A percentile compares a stretch with the other conserved stretches of the same genome.
Evolutionary conservation across 768 basidiomycete species (phyloP).

Genomic region (Kwoniella sp.): DNA sequence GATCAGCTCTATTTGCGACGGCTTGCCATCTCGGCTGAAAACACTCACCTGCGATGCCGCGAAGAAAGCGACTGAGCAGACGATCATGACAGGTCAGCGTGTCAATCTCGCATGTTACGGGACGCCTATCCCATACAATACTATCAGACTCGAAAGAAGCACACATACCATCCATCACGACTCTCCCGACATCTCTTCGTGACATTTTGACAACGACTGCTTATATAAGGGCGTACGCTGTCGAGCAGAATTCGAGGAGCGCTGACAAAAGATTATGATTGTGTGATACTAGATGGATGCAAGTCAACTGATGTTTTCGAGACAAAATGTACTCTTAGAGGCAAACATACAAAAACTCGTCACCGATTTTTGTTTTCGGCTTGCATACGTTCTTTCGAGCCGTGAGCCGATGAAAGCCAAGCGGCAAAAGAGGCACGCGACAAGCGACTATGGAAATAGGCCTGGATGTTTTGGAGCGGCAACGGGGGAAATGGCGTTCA

Average conservation of each 20-base stretch:
- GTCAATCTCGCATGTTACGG: too few relatives aligned
- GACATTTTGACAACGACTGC: constrained; percentile 46
- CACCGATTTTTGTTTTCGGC: constrained; percentile 8
- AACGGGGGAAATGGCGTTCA: too few relatives aligned
- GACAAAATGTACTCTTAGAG: too few relatives aligned
- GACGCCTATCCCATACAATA: too few relatives aligned
- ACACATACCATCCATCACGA: constrained; percentile 53
- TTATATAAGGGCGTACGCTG: too few relatives aligned
- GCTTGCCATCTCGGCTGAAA: not conserved
- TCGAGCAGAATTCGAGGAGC: too few relatives aligned
- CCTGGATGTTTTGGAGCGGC: not conserved
- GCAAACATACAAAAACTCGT: not conserved
- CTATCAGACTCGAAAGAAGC: too few relatives aligned
- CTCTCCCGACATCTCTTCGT: constrained; percentile 48
- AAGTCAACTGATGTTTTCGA: too few relatives aligned
- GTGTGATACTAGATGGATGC: too few relatives aligned
- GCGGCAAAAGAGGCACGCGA: not conserved
- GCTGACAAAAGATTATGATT: too few relatives aligned
- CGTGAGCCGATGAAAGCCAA: not conserved
- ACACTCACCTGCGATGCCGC: constrained; percentile 52
- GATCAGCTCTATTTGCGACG: not conserved
- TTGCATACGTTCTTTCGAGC: constrained; percentile 7
- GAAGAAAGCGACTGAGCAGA: constrained; percentile 53
- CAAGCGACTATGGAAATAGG: too few relatives aligned
- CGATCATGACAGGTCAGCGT: not conserved